A percentile compares a stretch with the other conserved stretches of the same genome.
These are phyloP conservation scores for Fusarium falciforme DNA, from an alignment of 2,329 filamentous ascomycete genomes.

Conservation along the genomic window DNA sequence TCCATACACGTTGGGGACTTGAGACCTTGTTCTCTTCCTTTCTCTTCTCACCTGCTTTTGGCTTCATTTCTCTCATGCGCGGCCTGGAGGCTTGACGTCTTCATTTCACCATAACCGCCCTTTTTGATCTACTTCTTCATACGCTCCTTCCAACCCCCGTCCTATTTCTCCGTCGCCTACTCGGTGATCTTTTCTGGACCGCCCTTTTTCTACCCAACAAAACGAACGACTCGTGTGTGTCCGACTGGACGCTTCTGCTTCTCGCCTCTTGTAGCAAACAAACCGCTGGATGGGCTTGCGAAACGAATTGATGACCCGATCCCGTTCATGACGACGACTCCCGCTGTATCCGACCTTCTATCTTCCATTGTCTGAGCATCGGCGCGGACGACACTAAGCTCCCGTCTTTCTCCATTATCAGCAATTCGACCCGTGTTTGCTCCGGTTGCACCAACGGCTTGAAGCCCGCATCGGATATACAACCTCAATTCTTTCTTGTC, in stretches of 20 bases:
- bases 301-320: constrained; percentile 7
- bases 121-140: constrained; percentile 29
- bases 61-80: constrained; percentile 24
- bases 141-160: constrained; percentile 22
- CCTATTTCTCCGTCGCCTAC: not conserved
- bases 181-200: not conserved
- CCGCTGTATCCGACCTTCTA: not conserved
- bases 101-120: constrained; percentile 19
- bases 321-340: not conserved
- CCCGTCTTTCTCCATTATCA: constrained; percentile 7
- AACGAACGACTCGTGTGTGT: not conserved
- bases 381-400: constrained; percentile 6
- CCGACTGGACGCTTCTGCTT: not conserved
- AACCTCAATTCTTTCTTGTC: constrained; percentile 12
- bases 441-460: constrained; percentile 23
- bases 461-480: constrained; percentile 21
- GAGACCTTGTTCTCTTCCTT: constrained; percentile 6
- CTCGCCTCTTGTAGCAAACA: not conserved
- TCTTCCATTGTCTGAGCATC: not conserved
- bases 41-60: constrained; percentile 11
- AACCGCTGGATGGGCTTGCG: not conserved
- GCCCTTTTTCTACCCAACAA: not conserved
- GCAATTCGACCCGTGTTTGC: constrained; percentile 13
- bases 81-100: constrained; percentile 37
- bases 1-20: constrained; percentile 7